A percentile compares a stretch with the other conserved stretches of the same genome.
phyloP scores from a whole-genome alignment of 129 eudicot species.

The Escallonia herrerae region DNA sequence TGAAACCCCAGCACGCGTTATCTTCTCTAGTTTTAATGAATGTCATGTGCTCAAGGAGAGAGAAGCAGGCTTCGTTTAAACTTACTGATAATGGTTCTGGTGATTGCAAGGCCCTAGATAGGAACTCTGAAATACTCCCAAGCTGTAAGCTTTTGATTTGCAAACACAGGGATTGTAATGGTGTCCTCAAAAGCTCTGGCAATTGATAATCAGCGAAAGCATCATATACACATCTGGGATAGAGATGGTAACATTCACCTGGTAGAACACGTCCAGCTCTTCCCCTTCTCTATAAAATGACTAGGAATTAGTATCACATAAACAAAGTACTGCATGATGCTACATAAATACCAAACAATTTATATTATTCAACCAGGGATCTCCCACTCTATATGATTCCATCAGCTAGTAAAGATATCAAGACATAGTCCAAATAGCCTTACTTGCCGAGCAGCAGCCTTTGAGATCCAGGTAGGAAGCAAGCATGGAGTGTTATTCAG shows the following conservation, averaged over 20 bases:
- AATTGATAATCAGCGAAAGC: constrained; percentile 87
- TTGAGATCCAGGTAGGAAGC: constrained; percentile 97
- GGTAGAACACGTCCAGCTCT: constrained; percentile 99
- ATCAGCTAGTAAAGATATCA: constrained; percentile 1
- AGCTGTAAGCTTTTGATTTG: constrained; percentile 89
- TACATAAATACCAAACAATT: constrained; percentile 3
- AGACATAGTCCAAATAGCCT: neutral
- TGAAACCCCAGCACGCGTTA: neutral
- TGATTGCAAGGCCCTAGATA: constrained; percentile 85
- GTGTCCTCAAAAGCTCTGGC: constrained; percentile 94
- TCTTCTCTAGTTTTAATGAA: too few species aligned
- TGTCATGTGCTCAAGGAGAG: neutral
- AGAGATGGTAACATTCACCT: constrained; percentile 90
- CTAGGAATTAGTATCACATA: neutral
- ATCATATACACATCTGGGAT: constrained; percentile 80
- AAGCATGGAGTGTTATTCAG: constrained; percentile 94
- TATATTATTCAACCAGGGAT: neutral
- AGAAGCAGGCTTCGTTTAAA: constrained; percentile 6
- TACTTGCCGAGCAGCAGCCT: constrained; percentile 97
- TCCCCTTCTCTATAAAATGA: constrained; percentile 71
- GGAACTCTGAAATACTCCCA: constrained; percentile 85
- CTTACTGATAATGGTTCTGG: constrained; percentile 94
- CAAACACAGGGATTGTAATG: constrained; percentile 86
- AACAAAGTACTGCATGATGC: neutral
- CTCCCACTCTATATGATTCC: neutral